Conservation (phyloP, 1,284 basidiomycete species). For the Moesziomyces antarcticus region DNA sequence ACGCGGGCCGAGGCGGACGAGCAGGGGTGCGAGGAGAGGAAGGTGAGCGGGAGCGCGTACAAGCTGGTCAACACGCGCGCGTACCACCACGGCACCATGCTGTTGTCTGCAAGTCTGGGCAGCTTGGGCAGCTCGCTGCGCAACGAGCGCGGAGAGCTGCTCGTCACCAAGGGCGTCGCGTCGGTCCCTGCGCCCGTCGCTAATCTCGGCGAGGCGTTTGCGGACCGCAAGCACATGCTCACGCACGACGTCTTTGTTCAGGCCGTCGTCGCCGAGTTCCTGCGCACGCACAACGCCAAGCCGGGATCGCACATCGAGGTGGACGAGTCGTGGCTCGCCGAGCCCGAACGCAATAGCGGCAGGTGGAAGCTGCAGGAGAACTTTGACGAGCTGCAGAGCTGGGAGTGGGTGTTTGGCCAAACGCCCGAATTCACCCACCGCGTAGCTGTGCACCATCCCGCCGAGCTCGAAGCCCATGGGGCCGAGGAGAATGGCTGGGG, state of each 20-base stretch:
- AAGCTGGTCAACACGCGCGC: constrained; percentile 90
- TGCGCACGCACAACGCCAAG: constrained; percentile 72
- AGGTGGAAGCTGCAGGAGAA: constrained; percentile 31
- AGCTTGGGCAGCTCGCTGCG: constrained; percentile 53
- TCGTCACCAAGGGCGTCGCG: constrained; percentile 83
- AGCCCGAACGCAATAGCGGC: constrained; percentile 12
- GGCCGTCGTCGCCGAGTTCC: constrained; percentile 80
- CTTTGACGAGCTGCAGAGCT: constrained; percentile 73
- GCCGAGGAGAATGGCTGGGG: constrained; percentile 7
- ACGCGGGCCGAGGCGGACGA: constrained; percentile 20
- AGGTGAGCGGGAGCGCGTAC: constrained; percentile 98
- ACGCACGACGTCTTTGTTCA: constrained; percentile 79
- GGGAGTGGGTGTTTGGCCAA: constrained; percentile 94
- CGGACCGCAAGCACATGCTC: constrained; percentile 63
- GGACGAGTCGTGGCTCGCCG: constrained; percentile 28
- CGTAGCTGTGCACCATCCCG: constrained; percentile 19
- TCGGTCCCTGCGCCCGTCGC: constrained; percentile 92
- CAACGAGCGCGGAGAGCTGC: constrained; percentile 79
- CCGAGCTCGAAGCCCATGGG: constrained; percentile 7
- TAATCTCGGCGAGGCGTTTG: constrained; percentile 77
- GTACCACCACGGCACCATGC: constrained; percentile 99
- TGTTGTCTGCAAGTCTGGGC: constrained; percentile 72
- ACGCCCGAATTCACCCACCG: constrained; percentile 85
- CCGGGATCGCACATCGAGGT: constrained; percentile 8
- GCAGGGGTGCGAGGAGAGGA: constrained; percentile 36